A percentile compares a stretch with the other conserved stretches of the same genome.
Evolutionary conservation across 2,329 filamentous ascomycete genomes (phyloP).

Genomic region (Exophiala mesophila): DNA sequence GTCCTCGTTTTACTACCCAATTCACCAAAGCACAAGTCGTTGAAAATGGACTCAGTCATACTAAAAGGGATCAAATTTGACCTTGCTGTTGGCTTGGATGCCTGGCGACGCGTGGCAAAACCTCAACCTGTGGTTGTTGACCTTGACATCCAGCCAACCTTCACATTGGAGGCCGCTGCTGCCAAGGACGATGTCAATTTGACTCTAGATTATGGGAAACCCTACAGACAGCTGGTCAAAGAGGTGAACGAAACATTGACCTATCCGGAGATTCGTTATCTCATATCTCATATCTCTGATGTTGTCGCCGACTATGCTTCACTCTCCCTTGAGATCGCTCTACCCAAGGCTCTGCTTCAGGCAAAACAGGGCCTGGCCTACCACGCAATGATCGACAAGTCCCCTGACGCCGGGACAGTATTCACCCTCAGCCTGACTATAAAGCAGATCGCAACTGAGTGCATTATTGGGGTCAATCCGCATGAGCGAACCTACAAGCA

Average conservation of each 20-base stretch:
- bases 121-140: slow-evolving; percentile 42
- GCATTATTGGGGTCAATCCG: slow-evolving; percentile 49
- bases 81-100: slow-evolving; percentile 40
- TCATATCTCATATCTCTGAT: slow-evolving; percentile 14
- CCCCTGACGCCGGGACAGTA: slow-evolving; percentile 13
- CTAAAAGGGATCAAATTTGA: slow-evolving; percentile 42
- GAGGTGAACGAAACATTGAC: slow-evolving; percentile 5
- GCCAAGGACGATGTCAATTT: slow-evolving; percentile 41
- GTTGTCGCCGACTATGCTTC: slow-evolving; percentile 16
- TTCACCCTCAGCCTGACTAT: slow-evolving; percentile 30
- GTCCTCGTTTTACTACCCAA: too few species aligned
- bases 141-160: slow-evolving; percentile 40
- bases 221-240: slow-evolving; percentile 39
- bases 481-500: slow-evolving; percentile 50
- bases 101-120: slow-evolving; percentile 43
- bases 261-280: slow-evolving; percentile 19
- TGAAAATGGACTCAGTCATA: slow-evolving; percentile 24
- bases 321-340: slow-evolving; percentile 19
- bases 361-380: slow-evolving; percentile 40
- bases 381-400: slow-evolving; percentile 28
- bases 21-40: too few species aligned
- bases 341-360: slow-evolving; percentile 43
- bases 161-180: slow-evolving; percentile 36
- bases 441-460: slow-evolving; percentile 40
- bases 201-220: slow-evolving; percentile 45